Conservation (phyloP, 768 basidiomycete species). For the Boletellus emodensis region DNA sequence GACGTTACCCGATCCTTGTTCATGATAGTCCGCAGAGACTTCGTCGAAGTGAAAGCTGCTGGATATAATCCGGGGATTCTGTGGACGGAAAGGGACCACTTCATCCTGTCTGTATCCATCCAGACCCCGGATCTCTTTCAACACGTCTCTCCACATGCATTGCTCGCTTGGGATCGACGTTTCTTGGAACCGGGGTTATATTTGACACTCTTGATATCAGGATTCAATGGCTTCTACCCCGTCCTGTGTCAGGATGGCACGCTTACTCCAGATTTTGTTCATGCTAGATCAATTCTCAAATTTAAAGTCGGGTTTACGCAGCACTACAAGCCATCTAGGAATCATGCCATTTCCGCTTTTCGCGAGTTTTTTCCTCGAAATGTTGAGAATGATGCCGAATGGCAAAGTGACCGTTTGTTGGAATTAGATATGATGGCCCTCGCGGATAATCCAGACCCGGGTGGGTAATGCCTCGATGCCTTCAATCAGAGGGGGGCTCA, state of each 20-base stretch:
- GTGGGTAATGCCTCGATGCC: not conserved
- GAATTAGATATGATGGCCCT: not conserved
- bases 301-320: not conserved
- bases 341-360: not conserved
- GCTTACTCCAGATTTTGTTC: not conserved
- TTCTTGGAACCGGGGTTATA: constrained; percentile 54
- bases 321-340: not conserved
- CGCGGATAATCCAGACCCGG: not conserved
- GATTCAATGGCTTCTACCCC: not conserved
- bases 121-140: constrained; percentile 49
- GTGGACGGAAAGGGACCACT: constrained; percentile 27
- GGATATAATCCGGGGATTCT: not conserved
- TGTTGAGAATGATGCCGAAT: not conserved
- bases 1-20: not conserved
- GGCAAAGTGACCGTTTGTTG: not conserved
- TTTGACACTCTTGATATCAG: constrained; percentile 62
- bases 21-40: not conserved
- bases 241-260: not conserved
- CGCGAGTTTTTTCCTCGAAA: not conserved
- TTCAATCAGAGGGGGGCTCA: not conserved
- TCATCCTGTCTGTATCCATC: constrained; percentile 54
- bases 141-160: constrained; percentile 56
- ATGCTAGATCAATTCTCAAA: not conserved
- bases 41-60: not conserved
- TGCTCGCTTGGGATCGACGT: constrained; percentile 71